Conservation (phyloP, 2,329 filamentous ascomycete species). For the Colletotrichum melonis region DNA sequence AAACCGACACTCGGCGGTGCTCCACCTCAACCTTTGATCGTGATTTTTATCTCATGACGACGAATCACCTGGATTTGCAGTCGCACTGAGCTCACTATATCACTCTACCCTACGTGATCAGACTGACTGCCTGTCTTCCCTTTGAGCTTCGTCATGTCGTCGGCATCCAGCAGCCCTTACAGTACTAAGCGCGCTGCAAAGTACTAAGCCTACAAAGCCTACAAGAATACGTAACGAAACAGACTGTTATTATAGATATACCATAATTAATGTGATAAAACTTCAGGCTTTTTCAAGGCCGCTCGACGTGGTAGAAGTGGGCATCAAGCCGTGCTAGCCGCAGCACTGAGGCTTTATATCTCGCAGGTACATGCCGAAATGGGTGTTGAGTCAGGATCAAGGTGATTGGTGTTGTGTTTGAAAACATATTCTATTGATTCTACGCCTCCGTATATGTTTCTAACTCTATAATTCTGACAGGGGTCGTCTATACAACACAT, state of each 20-base stretch:
- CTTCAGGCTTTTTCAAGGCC: not conserved
- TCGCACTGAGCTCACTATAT: not conserved
- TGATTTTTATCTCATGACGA: not conserved
- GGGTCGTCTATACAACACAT: not conserved
- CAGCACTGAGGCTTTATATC: not conserved
- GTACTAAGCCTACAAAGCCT: slow-evolving; percentile 23
- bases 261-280: no score
- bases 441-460: not conserved
- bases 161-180: not conserved
- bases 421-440: not conserved
- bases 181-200: not conserved
- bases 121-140: no score
- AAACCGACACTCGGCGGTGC: not conserved
- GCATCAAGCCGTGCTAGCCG: not conserved
- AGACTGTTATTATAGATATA: no score
- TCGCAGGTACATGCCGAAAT: no score
- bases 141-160: not conserved
- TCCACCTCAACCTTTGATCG: not conserved
- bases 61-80: not conserved
- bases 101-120: not conserved
- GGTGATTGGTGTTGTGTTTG: not conserved
- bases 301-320: not conserved
- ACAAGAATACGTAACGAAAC: slow-evolving; percentile 16
- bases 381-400: not conserved
- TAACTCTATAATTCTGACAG: not conserved